These are phyloP conservation scores for Antitrichia curtipendula DNA, from an alignment of 225 moss, liverwort and hornwort species.

Conservation along the genomic window DNA sequence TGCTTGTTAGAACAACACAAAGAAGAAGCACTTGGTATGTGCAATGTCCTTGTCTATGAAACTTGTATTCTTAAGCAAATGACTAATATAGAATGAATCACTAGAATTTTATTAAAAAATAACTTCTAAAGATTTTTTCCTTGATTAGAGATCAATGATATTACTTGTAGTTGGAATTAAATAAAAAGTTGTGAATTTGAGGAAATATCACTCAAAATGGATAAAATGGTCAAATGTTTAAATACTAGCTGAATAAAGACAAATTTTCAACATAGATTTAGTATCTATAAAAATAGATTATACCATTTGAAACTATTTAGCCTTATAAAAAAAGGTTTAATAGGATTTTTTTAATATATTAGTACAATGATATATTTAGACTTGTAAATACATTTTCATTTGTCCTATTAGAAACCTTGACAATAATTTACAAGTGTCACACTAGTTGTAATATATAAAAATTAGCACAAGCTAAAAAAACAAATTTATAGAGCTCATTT, in stretches of 20 bases:
- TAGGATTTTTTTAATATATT: no score
- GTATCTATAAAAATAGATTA: neutral
- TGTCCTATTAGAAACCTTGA: neutral
- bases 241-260: fast-evolving
- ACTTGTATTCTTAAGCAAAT: no score
- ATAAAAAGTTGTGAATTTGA: neutral
- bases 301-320: neutral
- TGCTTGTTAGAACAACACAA: no score
- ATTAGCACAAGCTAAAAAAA: fast-evolving
- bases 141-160: neutral
- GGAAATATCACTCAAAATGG: neutral
- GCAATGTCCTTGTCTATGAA: no score
- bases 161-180: neutral
- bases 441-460: neutral
- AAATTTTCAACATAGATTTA: neutral
- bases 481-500: neutral
- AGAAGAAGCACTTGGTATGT: no score
- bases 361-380: neutral
- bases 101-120: no score
- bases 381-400: neutral
- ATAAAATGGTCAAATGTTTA: neutral
- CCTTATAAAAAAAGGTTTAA: neutral
- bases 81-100: neutral
- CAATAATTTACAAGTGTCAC: neutral
- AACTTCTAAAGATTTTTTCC: fast-evolving